These are phyloP conservation scores for Teratosphaeria nubilosa DNA, from an alignment of 2,329 filamentous ascomycete species.

Conservation along the genomic window DNA sequence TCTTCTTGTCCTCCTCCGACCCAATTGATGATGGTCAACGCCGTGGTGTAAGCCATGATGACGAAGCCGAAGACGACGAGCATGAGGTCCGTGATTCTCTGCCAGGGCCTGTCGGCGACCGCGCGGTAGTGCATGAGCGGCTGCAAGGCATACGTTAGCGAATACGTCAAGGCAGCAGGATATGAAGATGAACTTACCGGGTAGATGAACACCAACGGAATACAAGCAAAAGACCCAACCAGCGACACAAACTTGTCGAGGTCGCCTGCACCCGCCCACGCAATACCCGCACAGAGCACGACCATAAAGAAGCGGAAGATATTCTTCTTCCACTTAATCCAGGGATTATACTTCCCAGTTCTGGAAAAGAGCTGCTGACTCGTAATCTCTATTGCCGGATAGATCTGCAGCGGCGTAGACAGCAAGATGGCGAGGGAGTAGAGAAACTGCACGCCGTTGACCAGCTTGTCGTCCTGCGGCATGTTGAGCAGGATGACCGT, in stretches of 20 bases:
- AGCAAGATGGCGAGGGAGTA: constrained; percentile 97
- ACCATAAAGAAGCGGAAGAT: constrained; percentile 90
- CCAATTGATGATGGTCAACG: constrained; percentile 81
- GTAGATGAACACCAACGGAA: constrained; percentile 94
- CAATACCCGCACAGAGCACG: constrained; percentile 71
- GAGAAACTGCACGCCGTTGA: constrained; percentile 91
- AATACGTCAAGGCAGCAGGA: not conserved
- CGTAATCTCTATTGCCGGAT: constrained; percentile 92
- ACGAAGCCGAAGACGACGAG: constrained; percentile 74
- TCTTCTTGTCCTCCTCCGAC: constrained; percentile 45
- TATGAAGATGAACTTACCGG: constrained; percentile 55
- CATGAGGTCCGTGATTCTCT: constrained; percentile 60
- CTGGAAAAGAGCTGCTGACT: constrained; percentile 89
- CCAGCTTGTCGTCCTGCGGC: constrained; percentile 87
- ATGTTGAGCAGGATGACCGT: constrained; percentile 94
- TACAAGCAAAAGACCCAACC: constrained; percentile 94
- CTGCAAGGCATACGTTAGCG: constrained; percentile 31
- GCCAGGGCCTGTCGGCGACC: constrained; percentile 58
- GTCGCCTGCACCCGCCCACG: constrained; percentile 85
- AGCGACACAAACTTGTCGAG: constrained; percentile 95
- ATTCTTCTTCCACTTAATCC: constrained; percentile 99
- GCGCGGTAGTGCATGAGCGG: constrained; percentile 81
- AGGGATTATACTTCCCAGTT: constrained; percentile 94
- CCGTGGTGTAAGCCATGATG: constrained; percentile 87
- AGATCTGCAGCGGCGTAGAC: constrained; percentile 91